phyloP scores from a whole-genome alignment of 208 protist genomes.

The Blechomonas ayalai region DNA sequence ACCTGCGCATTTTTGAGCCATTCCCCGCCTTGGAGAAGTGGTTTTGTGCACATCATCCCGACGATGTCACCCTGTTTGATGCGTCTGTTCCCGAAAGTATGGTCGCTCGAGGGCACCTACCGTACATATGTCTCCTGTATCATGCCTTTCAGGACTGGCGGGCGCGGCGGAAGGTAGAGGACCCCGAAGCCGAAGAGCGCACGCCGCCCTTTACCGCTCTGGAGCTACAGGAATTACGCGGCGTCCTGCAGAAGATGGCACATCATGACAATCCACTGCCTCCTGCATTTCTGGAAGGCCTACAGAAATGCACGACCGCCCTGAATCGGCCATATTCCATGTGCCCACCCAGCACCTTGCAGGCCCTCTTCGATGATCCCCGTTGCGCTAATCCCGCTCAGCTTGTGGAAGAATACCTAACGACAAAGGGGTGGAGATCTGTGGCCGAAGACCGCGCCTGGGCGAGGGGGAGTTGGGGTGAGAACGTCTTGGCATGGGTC shows the following conservation, averaged over 20 bases:
- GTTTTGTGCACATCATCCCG: constrained; percentile 46
- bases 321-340: constrained; percentile 33
- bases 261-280: constrained; percentile 10
- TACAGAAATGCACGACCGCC: constrained; percentile 32
- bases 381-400: constrained; percentile 5
- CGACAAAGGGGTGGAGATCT: background rate
- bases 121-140: constrained; percentile 82
- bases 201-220: too few species aligned
- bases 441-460: background rate
- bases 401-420: background rate
- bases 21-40: constrained; percentile 70
- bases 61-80: constrained; percentile 37
- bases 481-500: constrained; percentile 62
- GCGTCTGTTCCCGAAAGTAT: constrained; percentile 8
- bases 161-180: background rate
- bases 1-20: constrained; percentile 88
- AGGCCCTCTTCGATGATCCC: constrained; percentile 19
- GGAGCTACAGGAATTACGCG: too few species aligned
- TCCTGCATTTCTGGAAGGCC: constrained; percentile 54
- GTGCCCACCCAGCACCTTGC: too few species aligned
- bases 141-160: constrained; percentile 48
- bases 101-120: constrained; percentile 72
- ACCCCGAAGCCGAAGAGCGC: too few species aligned
- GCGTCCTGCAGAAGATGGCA: constrained; percentile 6
- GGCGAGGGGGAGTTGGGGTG: background rate